Evolutionary conservation across 352 stramenopile genomes (phyloP).

Genomic region (Phytophthora cactorum): DNA sequence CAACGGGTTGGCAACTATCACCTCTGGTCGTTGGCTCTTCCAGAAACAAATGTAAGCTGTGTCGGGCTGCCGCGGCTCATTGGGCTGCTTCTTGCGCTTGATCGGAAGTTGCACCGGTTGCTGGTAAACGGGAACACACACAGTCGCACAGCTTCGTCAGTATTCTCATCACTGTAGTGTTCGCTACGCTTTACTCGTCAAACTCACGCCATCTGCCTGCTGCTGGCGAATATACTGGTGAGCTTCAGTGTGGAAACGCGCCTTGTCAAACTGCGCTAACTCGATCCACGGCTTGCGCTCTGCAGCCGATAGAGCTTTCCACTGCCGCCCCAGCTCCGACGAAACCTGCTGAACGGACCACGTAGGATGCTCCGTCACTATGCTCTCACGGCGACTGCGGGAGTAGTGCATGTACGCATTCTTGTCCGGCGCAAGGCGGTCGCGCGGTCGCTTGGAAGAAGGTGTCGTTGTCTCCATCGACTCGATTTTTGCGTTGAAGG

Average conservation of each 20-base stretch:
- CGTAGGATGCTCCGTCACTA: slow-evolving; percentile 38
- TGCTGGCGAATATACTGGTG: slow-evolving; percentile 29
- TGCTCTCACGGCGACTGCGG: slow-evolving; percentile 36
- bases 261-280: slow-evolving; percentile 66
- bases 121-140: slow-evolving; percentile 2
- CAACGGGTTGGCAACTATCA: slow-evolving; percentile 49
- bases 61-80: slow-evolving; percentile 58
- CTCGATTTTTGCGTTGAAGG: background rate
- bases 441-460: slow-evolving; percentile 9
- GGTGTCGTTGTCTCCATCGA: slow-evolving; percentile 16
- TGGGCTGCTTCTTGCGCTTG: slow-evolving; percentile 47
- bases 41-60: slow-evolving; percentile 76
- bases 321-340: slow-evolving; percentile 56
- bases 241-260: slow-evolving; percentile 49
- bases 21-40: slow-evolving; percentile 47
- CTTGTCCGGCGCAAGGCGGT: slow-evolving; percentile 28
- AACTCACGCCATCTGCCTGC: slow-evolving; percentile 15
- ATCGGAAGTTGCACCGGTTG: slow-evolving; percentile 19
- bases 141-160: slow-evolving; percentile 3
- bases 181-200: background rate
- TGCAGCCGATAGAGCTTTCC: slow-evolving; percentile 48
- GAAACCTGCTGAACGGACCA: slow-evolving; percentile 59
- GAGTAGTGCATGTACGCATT: slow-evolving; percentile 67
- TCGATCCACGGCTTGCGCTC: slow-evolving; percentile 61
- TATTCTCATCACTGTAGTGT: background rate